Base-by-base conservation (phyloP, 371 early-diverging fungal species). In the Apophysomyces sp. region DNA sequence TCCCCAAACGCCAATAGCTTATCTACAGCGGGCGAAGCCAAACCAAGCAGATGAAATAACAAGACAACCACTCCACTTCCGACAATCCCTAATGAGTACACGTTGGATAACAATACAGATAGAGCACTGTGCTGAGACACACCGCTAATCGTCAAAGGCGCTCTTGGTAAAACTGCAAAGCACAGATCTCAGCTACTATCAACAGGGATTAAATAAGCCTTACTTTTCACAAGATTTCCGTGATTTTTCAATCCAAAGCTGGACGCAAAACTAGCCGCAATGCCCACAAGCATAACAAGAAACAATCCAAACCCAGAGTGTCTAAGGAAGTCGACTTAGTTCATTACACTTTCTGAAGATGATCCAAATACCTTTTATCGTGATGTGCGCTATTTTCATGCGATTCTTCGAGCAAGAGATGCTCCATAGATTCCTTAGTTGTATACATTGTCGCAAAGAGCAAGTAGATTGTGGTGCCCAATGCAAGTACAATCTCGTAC, bases 371-470 rank as follows among this genome's bases (percentile, higher is more conserved):
- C 65, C 39, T 54, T 11, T 53, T 44, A 18, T 34, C 57, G 41
- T 68, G 58, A 39, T 61, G 58, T 27, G 71, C 63, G 27, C 69
- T 75, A 21, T 16, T 44, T 27, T 72, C 67, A 21, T 76, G 79
- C 34, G 63, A 57, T 15, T 68, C 65, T 54, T 81, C 80, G 24
- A 84, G 66, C 58, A 84, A 68, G 21, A 82, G 51, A 65, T 84
- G 84, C 52, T 84, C 84, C 12, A 84, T 57, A 34, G 81, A 79
- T 62, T 84, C 84, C 51, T 84, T 84, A 18, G 78, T 68, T 59
- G 76, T 79, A 63, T 79, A 79, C 81, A 84, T 82, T 24, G 81
- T 80, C n/a, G 76, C 77, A 57, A 84, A 84, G 37, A 84, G 60
- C 16, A 84, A 66, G 54, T 77, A 84, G 52, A 84, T 79, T 11